Conservation (phyloP, 495 filamentous ascomycete genomes). For the Oidiodendron maius region DNA sequence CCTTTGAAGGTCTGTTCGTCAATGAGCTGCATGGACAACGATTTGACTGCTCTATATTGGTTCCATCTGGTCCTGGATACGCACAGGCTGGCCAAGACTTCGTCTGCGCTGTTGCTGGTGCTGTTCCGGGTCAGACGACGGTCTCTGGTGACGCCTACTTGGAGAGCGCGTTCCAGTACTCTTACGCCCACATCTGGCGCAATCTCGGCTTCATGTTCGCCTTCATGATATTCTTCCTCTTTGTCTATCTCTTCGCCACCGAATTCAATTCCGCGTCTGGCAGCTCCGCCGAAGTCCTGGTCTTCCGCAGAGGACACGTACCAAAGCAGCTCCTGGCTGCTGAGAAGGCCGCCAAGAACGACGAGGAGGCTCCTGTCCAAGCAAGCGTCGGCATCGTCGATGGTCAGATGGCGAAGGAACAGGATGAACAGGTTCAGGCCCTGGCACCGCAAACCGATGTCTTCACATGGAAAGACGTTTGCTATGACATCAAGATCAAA, state of each 20-base stretch:
- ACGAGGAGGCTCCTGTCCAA: slow-evolving; percentile 29
- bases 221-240: slow-evolving; percentile 64
- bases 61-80: slow-evolving; percentile 23
- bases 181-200: slow-evolving; percentile 60
- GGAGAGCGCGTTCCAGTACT: slow-evolving; percentile 54
- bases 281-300: slow-evolving; percentile 82
- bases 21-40: slow-evolving; percentile 60
- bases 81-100: slow-evolving; percentile 35
- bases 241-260: slow-evolving; percentile 62
- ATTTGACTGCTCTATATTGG: slow-evolving; percentile 29
- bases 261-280: slow-evolving; percentile 72
- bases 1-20: slow-evolving; percentile 63
- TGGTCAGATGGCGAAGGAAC: slow-evolving; percentile 36
- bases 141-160: slow-evolving; percentile 68
- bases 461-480: slow-evolving; percentile 83
- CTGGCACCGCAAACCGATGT: slow-evolving; percentile 60
- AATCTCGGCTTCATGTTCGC: slow-evolving; percentile 76
- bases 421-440: slow-evolving; percentile 36
- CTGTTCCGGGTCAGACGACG: slow-evolving; percentile 42
- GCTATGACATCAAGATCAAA: slow-evolving; percentile 89
- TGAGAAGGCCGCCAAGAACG: background rate
- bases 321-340: slow-evolving; percentile 45
- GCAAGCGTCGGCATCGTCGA: slow-evolving; percentile 18
- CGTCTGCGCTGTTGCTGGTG: slow-evolving; percentile 51
- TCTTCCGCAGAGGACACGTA: slow-evolving; percentile 59